A percentile compares a stretch with the other conserved stretches of the same genome.
Conservation (phyloP, 805 yeast species). For the Helenozyma rhizophorensis region DNA sequence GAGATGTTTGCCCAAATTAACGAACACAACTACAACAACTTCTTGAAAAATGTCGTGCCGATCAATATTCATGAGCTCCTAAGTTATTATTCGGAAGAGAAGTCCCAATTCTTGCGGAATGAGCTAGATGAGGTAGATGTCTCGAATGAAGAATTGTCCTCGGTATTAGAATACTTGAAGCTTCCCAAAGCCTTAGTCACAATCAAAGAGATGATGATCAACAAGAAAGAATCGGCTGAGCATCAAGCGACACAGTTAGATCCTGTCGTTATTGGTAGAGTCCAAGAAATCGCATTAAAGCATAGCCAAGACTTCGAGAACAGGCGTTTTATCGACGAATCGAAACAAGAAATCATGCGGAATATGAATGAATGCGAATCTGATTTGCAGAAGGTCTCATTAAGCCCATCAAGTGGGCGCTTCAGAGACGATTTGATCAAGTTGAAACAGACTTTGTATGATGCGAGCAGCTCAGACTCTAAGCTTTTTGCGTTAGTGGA, state of each 20-base stretch:
- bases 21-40: conserved; percentile 41
- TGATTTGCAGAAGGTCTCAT: conserved; percentile 5
- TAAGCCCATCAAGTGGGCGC: conserved; percentile 4
- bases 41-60: conserved; percentile 80
- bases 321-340: conserved; percentile 21
- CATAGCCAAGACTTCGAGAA: conserved; percentile 34
- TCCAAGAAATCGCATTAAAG: conserved; percentile 20
- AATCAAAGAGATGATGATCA: conserved; percentile 39
- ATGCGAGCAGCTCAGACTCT: conserved; percentile 58
- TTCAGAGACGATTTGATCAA: conserved; percentile 53
- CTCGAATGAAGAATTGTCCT: conserved; percentile 71
- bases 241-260: conserved; percentile 3
- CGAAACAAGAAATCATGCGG: conserved; percentile 35
- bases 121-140: conserved; percentile 73
- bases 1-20: conserved; percentile 39
- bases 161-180: conserved; percentile 76
- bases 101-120: conserved; percentile 67
- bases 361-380: conserved; percentile 32
- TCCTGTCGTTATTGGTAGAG: conserved; percentile 7
- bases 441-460: conserved; percentile 54
- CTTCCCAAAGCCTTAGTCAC: conserved; percentile 64
- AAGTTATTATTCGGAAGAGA: conserved; percentile 85
- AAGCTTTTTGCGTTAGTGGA: conserved; percentile 47
- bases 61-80: conserved; percentile 81
- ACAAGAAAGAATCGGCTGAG: conserved; percentile 3